Evolutionary conservation across 2,329 filamentous ascomycete genomes (phyloP).

Genomic region (Diaporthe longicolla): DNA sequence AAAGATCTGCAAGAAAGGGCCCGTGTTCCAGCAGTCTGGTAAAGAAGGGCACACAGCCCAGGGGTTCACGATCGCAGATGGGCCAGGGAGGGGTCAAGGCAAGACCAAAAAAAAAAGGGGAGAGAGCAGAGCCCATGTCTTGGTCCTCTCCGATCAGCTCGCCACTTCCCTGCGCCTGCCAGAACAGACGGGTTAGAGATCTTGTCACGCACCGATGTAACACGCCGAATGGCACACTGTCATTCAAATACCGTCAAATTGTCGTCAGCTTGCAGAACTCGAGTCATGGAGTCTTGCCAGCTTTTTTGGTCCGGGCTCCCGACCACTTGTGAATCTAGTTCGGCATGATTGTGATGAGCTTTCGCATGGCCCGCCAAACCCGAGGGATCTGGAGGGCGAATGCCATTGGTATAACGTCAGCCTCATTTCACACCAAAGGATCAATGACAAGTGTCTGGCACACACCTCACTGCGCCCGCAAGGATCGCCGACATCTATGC

Average conservation of each 20-base stretch:
- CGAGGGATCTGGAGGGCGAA: background rate
- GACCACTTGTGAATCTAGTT: background rate
- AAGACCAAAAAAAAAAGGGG: background rate
- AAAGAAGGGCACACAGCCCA: slow-evolving; percentile 8
- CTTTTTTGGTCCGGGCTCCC: background rate
- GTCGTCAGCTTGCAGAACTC: slow-evolving; percentile 27
- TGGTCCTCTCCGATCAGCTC: slow-evolving; percentile 14
- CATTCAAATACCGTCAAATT: slow-evolving; percentile 6
- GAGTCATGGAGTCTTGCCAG: slow-evolving; percentile 11
- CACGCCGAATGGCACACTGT: slow-evolving; percentile 17
- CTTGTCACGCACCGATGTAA: slow-evolving; percentile 30
- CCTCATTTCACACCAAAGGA: background rate
- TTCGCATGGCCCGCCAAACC: slow-evolving; percentile 11
- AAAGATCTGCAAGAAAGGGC: background rate
- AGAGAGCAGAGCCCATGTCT: background rate
- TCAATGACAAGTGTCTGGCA: background rate
- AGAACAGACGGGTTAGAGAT: slow-evolving; percentile 1
- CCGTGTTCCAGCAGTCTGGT: slow-evolving; percentile 19
- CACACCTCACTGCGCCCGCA: background rate
- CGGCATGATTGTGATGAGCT: slow-evolving; percentile 20
- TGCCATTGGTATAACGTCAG: background rate
- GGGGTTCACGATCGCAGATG: background rate
- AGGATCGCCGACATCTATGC: background rate
- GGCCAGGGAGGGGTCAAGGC: background rate
- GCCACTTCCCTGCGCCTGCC: slow-evolving; percentile 21